Percentiles rank a stretch among this genome's conserved stretches.
Evolutionary conservation across 2,329 filamentous ascomycete species (phyloP).

Genomic region (Apiospora koreana): DNA sequence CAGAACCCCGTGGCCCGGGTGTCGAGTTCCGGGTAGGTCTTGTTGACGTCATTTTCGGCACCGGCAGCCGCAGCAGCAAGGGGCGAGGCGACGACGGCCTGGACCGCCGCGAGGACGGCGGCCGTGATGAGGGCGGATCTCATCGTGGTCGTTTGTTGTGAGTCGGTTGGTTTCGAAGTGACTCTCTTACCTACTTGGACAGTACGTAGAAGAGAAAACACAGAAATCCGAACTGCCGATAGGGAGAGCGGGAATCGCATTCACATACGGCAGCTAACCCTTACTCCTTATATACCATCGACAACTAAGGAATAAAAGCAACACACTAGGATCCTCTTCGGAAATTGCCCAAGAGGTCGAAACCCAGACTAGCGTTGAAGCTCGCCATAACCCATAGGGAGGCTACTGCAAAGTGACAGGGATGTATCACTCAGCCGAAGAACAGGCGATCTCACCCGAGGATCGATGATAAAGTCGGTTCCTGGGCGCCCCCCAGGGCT

Average conservation of each 20-base stretch:
- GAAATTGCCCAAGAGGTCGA: background rate
- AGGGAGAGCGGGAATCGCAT: background rate
- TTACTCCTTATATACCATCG: background rate
- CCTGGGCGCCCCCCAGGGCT: background rate
- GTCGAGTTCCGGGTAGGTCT: background rate
- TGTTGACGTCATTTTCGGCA: background rate
- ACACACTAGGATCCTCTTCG: background rate
- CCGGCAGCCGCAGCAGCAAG: background rate
- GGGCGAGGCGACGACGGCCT: background rate
- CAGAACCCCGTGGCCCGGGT: constrained; percentile 33
- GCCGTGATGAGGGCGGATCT: background rate
- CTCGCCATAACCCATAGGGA: background rate
- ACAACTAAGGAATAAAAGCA: background rate
- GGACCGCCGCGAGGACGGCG: background rate
- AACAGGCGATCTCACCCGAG: background rate
- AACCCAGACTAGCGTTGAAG: background rate
- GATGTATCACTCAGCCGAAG: background rate
- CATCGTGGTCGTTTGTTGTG: background rate
- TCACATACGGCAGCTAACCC: background rate
- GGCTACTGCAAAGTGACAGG: background rate
- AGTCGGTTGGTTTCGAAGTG: background rate
- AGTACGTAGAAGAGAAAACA: background rate
- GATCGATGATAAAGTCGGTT: background rate
- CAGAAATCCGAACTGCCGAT: background rate
- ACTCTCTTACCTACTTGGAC: background rate